Percentiles rank a stretch among this genome's conserved stretches.
phyloP scores from a whole-genome alignment of 2,329 filamentous ascomycete species.

The Ascochyta fabae region DNA sequence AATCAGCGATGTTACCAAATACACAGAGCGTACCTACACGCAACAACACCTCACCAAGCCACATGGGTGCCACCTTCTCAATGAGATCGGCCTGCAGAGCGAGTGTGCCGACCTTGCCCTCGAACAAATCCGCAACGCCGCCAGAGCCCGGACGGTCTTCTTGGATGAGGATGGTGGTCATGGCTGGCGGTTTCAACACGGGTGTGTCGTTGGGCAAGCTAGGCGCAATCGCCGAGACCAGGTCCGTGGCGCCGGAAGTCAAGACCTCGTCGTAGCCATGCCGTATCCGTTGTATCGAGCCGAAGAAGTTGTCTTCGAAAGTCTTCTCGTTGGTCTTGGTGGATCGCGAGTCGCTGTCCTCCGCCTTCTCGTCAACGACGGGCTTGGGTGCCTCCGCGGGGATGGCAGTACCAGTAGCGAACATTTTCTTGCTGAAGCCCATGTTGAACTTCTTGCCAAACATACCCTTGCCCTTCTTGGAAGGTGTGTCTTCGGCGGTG shows the following conservation, averaged over 20 bases:
- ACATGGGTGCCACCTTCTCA: conserved; percentile 85
- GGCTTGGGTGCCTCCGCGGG: conserved; percentile 73
- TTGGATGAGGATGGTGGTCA: conserved; percentile 68
- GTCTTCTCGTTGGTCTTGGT: conserved; percentile 71
- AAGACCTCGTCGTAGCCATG: conserved; percentile 75
- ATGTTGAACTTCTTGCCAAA: conserved; percentile 85
- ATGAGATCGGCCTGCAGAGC: conserved; percentile 80
- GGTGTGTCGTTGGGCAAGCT: conserved; percentile 77
- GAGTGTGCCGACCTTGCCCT: conserved; percentile 82
- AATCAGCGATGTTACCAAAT: not conserved
- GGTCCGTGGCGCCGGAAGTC: conserved; percentile 54
- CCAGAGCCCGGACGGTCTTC: conserved; percentile 68
- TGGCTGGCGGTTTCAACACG: conserved; percentile 72
- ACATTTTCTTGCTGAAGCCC: conserved; percentile 84
- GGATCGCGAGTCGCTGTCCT: conserved; percentile 65
- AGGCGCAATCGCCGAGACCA: conserved; percentile 71
- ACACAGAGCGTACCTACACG: conserved; percentile 55
- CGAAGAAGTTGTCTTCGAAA: conserved; percentile 76
- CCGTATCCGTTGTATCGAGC: conserved; percentile 74
- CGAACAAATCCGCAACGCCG: conserved; percentile 82
- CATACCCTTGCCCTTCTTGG: conserved; percentile 65
- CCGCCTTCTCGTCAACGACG: conserved; percentile 74
- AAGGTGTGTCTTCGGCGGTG: conserved; percentile 48
- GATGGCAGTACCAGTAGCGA: conserved; percentile 66
- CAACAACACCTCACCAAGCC: conserved; percentile 88